Percentiles rank a stretch among this genome's conserved stretches.
These are phyloP conservation scores for Lactarius akahatsu DNA, from an alignment of 768 basidiomycete species.

Conservation along the genomic window DNA sequence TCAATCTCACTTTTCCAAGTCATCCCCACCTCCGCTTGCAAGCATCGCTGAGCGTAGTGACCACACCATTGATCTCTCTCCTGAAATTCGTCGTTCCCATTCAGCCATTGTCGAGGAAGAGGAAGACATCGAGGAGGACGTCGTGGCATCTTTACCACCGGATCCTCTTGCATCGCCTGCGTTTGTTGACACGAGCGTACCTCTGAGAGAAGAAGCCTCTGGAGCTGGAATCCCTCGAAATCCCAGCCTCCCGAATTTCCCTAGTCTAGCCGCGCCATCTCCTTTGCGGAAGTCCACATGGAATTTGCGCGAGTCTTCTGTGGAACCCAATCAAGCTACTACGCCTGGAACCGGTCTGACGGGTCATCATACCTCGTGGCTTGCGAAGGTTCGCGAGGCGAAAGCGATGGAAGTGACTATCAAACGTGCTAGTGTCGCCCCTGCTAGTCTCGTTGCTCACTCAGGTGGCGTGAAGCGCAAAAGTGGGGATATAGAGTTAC, in stretches of 20 bases:
- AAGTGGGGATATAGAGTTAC: conserved; percentile 46
- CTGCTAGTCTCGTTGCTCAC: conserved; percentile 11
- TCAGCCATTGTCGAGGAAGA: conserved; percentile 21
- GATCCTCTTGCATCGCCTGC: conserved; percentile 15
- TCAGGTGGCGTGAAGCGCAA: conserved; percentile 53
- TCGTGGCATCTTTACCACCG: neutral
- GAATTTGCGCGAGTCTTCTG: conserved; percentile 45
- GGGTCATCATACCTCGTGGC: conserved; percentile 77
- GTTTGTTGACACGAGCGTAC: conserved; percentile 27
- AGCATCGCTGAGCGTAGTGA: neutral
- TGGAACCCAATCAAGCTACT: conserved; percentile 33
- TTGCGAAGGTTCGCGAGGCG: conserved; percentile 72
- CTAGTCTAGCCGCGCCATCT: conserved; percentile 65
- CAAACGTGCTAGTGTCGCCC: conserved; percentile 34
- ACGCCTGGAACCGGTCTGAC: conserved; percentile 37
- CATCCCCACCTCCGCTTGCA: conserved; percentile 5
- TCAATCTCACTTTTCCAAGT: conserved; percentile 14
- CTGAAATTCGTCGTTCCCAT: neutral
- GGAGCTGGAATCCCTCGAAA: conserved; percentile 39
- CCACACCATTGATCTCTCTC: neutral
- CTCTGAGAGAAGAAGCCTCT: conserved; percentile 32
- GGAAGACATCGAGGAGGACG: conserved; percentile 8
- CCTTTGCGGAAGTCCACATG: conserved; percentile 69
- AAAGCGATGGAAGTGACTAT: conserved; percentile 43
- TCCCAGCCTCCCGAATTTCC: conserved; percentile 47